Evolutionary conservation across 208 protist species (phyloP).

Genomic region (Porcisia hertigi): DNA sequence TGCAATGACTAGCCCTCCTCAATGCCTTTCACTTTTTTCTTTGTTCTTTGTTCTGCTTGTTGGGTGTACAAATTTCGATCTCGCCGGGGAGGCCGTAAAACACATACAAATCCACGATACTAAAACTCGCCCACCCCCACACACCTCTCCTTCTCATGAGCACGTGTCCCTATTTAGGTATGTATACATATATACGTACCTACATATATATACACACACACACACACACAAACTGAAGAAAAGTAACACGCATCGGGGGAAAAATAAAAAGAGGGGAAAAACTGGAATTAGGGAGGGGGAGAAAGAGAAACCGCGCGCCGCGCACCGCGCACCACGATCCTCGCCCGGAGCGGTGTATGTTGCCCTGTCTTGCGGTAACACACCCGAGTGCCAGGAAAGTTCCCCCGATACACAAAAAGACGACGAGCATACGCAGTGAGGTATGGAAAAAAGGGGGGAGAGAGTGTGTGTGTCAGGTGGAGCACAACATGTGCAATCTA

Average conservation of each 20-base stretch:
- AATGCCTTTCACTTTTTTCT: neutral
- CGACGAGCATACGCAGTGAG: too few relatives aligned
- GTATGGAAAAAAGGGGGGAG: neutral
- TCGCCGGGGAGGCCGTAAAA: neutral
- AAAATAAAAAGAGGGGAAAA: too few relatives aligned
- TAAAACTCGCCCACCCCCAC: too few relatives aligned
- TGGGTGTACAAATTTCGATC: neutral
- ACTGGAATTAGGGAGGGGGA: neutral
- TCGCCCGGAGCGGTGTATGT: neutral
- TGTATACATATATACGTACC: too few relatives aligned
- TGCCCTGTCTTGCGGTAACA: neutral
- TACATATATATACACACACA: too few relatives aligned
- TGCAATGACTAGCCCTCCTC: too few relatives aligned
- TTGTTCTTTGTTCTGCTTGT: neutral
- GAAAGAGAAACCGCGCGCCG: neutral
- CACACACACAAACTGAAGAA: neutral
- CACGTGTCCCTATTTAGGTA: too few relatives aligned
- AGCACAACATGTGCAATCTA: constrained; percentile 12
- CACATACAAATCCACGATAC: too few relatives aligned
- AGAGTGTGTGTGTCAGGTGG: neutral
- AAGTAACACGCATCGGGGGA: neutral
- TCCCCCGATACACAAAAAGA: neutral
- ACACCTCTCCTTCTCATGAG: too few relatives aligned
- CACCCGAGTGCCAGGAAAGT: neutral
- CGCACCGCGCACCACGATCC: neutral